These are phyloP conservation scores for Pistacia atlantica DNA, from an alignment of 345 rosid genomes.

Conservation along the genomic window DNA sequence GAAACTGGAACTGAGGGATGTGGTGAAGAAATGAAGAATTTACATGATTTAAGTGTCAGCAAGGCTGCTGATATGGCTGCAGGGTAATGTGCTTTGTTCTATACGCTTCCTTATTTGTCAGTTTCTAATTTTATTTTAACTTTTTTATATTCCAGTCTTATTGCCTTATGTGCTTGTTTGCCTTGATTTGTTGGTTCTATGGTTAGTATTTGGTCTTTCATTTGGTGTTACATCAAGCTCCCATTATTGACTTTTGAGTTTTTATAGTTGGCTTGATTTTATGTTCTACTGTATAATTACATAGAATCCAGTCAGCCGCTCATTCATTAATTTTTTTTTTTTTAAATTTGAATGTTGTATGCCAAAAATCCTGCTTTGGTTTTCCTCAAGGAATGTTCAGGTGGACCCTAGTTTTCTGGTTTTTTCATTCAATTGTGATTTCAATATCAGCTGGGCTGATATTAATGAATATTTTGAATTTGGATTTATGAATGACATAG, in stretches of 20 bases:
- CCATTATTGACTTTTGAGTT: slow-evolving; percentile 3
- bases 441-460: not conserved
- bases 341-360: not conserved
- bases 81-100: slow-evolving; percentile 53
- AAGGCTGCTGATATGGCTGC: slow-evolving; percentile 99
- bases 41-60: slow-evolving; percentile 78
- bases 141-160: not conserved
- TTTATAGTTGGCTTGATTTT: not conserved
- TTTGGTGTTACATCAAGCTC: slow-evolving; percentile 9
- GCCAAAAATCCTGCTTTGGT: not conserved
- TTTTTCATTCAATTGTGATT: not conserved
- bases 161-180: not conserved
- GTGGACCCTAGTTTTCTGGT: not conserved
- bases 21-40: slow-evolving; percentile 73
- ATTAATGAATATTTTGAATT: not conserved
- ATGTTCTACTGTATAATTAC: not conserved
- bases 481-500: not conserved
- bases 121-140: not conserved
- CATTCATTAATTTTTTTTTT: not conserved
- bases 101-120: slow-evolving; percentile 11
- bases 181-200: not conserved
- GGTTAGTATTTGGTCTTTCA: not conserved
- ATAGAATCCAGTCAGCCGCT: not conserved
- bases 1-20: slow-evolving; percentile 62
- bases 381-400: not conserved